A percentile compares a stretch with the other conserved stretches of the same genome.
These are phyloP conservation scores for Dictyostelium purpureum DNA, from an alignment of 78 protist genomes.

Conservation along the genomic window DNA sequence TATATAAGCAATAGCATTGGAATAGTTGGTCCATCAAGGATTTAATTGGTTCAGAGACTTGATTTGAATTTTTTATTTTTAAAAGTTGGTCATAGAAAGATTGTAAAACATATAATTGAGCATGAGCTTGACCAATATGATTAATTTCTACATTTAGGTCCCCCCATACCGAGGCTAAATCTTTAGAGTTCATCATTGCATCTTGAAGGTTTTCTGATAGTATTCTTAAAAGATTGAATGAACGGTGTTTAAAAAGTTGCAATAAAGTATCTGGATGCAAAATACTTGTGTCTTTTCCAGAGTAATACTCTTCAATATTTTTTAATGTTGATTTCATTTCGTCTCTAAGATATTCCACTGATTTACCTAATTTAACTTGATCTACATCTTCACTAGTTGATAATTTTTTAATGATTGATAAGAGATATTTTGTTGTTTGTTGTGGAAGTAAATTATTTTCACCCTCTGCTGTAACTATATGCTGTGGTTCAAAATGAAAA, in stretches of 20 bases:
- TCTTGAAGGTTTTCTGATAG: constrained; percentile 7
- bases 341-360: not conserved
- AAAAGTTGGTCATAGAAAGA: constrained; percentile 18
- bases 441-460: constrained; percentile 73
- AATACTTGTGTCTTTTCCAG: not conserved
- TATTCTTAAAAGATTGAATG: not conserved
- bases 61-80: not conserved
- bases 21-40: constrained; percentile 5
- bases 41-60: not conserved
- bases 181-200: not conserved
- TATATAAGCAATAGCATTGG: constrained; percentile 5
- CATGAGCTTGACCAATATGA: constrained; percentile 54
- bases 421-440: constrained; percentile 82
- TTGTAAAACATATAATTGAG: constrained; percentile 32
- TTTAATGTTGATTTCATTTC: not conserved
- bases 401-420: constrained; percentile 11
- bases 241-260: constrained; percentile 31
- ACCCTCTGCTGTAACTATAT: constrained; percentile 65
- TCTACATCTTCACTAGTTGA: not conserved
- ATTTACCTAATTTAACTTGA: constrained; percentile 7
- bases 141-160: constrained; percentile 16
- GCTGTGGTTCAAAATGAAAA: too few species aligned
- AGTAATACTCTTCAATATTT: not conserved
- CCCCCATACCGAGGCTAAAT: constrained; percentile 24
- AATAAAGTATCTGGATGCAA: not conserved